A percentile compares a stretch with the other conserved stretches of the same genome.
These are phyloP conservation scores for Tuber brumale DNA, from an alignment of 495 filamentous ascomycete genomes.

Conservation along the genomic window DNA sequence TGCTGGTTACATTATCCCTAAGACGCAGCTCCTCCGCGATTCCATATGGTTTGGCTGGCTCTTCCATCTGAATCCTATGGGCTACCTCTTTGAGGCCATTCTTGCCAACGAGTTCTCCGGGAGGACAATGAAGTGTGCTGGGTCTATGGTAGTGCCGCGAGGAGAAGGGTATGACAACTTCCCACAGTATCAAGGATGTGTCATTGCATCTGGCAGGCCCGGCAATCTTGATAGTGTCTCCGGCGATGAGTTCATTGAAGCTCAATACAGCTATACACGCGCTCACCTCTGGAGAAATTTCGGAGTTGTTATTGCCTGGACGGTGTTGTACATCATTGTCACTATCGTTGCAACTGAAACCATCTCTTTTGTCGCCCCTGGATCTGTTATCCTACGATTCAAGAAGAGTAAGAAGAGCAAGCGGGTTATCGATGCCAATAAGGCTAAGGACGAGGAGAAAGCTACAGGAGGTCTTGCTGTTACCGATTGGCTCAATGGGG, in stretches of 20 bases:
- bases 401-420: constrained; percentile 41
- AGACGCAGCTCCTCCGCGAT: constrained; percentile 42
- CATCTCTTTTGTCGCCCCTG: constrained; percentile 48
- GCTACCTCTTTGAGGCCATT: constrained; percentile 52
- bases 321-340: constrained; percentile 59
- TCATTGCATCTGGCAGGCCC: constrained; percentile 51
- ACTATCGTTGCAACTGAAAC: constrained; percentile 60
- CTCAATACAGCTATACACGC: constrained; percentile 54
- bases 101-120: constrained; percentile 32
- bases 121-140: constrained; percentile 54
- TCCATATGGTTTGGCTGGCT: constrained; percentile 56
- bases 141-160: constrained; percentile 53
- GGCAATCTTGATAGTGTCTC: constrained; percentile 42
- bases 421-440: constrained; percentile 23
- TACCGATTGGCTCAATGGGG: constrained; percentile 27
- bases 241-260: constrained; percentile 54
- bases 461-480: constrained; percentile 15
- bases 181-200: constrained; percentile 55
- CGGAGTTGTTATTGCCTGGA: constrained; percentile 64
- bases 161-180: constrained; percentile 47
- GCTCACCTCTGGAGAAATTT: constrained; percentile 73
- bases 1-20: constrained; percentile 52
- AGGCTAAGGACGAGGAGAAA: constrained; percentile 40
- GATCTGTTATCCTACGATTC: constrained; percentile 42
- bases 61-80: constrained; percentile 51